Evolutionary conservation across 2,329 filamentous ascomycete genomes (phyloP).

Genomic region (Phoma sp.): DNA sequence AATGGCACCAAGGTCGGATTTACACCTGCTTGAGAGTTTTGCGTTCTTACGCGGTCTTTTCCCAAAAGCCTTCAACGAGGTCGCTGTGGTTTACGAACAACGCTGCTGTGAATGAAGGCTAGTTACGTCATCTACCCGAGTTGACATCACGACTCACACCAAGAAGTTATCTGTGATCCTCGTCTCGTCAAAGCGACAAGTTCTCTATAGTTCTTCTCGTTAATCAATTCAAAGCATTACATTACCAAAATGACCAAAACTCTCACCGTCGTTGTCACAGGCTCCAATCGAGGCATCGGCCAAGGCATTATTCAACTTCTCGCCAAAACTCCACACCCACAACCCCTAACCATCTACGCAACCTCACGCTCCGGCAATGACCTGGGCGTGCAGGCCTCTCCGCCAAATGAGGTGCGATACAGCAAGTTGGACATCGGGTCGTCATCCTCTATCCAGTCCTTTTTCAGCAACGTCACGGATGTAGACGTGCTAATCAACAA

Average conservation of each 20-base stretch:
- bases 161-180: not conserved
- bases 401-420: conserved; percentile 22
- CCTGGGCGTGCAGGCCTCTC: conserved; percentile 5
- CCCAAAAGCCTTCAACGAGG: no score
- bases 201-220: not conserved
- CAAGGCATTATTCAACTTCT: conserved; percentile 31
- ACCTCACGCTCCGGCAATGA: conserved; percentile 27
- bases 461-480: conserved; percentile 14
- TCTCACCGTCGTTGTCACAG: conserved; percentile 31
- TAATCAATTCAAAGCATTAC: not conserved
- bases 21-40: conserved; percentile 25
- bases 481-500: conserved; percentile 33
- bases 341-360: conserved; percentile 26
- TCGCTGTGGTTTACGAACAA: no score
- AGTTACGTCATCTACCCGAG: conserved; percentile 9
- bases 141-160: conserved; percentile 16
- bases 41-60: not conserved
- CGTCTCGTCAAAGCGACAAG: not conserved
- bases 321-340: conserved; percentile 18
- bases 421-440: conserved; percentile 23
- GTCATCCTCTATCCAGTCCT: conserved; percentile 20
- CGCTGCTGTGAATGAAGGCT: not conserved
- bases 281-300: conserved; percentile 31
- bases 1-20: conserved; percentile 43
- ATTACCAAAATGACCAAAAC: conserved; percentile 15